Conservation (phyloP, 108 stramenopile species). For the Cyclotella atomus region DNA sequence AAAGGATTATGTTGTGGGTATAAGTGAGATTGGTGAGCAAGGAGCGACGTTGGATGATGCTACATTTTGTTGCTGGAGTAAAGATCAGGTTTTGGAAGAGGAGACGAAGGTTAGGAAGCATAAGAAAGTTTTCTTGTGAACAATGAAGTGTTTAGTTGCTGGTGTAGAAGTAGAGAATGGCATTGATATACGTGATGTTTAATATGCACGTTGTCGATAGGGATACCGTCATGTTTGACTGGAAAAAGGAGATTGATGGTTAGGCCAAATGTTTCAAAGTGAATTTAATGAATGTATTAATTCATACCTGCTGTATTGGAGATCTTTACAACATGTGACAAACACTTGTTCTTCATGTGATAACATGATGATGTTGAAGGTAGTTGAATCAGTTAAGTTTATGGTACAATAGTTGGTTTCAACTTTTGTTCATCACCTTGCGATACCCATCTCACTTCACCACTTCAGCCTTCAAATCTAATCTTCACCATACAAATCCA, state of each 20-base stretch:
- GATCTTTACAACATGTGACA: not conserved
- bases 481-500: conserved; percentile 18
- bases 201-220: not conserved
- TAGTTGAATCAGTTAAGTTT: too few species aligned
- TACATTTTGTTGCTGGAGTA: not conserved
- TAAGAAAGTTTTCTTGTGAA: not conserved
- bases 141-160: not conserved
- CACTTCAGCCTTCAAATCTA: not conserved
- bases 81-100: not conserved
- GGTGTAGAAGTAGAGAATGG: not conserved
- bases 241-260: not conserved
- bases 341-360: not conserved
- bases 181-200: not conserved
- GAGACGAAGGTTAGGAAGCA: not conserved
- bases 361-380: not conserved
- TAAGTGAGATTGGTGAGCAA: not conserved
- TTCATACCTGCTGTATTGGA: too few species aligned
- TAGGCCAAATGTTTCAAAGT: not conserved
- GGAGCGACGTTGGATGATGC: conserved; percentile 1
- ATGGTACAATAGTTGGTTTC: too few species aligned
- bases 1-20: conserved; percentile 1
- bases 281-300: too few species aligned
- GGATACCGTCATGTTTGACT: not conserved
- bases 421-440: not conserved
- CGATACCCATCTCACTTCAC: not conserved